Evolutionary conservation across 75 land plant genomes (phyloP).

Genomic region (Selaginella moellendorffii): DNA sequence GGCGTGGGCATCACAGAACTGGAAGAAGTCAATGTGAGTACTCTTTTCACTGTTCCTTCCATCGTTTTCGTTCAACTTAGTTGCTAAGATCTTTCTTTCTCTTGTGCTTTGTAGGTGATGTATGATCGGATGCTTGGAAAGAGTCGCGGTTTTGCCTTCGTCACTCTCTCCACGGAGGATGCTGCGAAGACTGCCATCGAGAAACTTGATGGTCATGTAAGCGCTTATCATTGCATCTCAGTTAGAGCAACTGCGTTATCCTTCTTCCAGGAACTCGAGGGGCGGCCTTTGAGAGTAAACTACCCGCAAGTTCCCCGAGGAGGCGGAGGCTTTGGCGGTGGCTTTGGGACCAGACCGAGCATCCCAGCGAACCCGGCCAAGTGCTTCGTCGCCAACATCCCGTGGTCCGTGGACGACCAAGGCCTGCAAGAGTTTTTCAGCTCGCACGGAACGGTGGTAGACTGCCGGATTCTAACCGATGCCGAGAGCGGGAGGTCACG

Average conservation of each 20-base stretch:
- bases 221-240: constrained; percentile 17
- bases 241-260: neutral
- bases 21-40: constrained; percentile 36
- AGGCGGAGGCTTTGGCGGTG: constrained; percentile 22
- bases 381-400: constrained; percentile 62
- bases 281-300: constrained; percentile 52
- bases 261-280: constrained; percentile 44
- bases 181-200: constrained; percentile 51
- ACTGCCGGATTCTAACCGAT: constrained; percentile 66
- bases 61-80: neutral
- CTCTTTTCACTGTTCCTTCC: neutral
- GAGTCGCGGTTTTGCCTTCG: constrained; percentile 77
- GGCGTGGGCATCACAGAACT: constrained; percentile 39
- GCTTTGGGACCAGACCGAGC: neutral
- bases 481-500: constrained; percentile 75
- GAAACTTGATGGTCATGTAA: constrained; percentile 33
- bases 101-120: constrained; percentile 11
- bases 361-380: constrained; percentile 27
- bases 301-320: constrained; percentile 68
- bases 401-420: constrained; percentile 71
- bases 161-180: constrained; percentile 41
- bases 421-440: constrained; percentile 50
- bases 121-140: constrained; percentile 45
- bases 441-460: constrained; percentile 60
- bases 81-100: neutral